Base-by-base conservation (phyloP, 345 rosid species). In the Citrus inodora region DNA sequence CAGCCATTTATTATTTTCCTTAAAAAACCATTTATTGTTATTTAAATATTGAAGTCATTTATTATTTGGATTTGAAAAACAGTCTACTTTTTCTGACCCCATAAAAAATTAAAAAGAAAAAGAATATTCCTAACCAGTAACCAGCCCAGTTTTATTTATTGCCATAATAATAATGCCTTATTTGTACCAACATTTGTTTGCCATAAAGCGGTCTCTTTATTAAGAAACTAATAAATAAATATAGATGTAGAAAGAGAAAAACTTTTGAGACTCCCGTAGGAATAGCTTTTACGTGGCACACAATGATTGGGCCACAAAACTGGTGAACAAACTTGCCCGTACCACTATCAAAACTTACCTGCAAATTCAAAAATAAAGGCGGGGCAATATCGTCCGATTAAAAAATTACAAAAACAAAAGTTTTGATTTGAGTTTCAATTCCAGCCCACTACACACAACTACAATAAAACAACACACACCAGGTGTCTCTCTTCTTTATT, bases 321-420 rank as follows among this genome's bases (percentile, higher is more conserved):
- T 4, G 64, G 56, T 24, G 28, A 61, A 16, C 59, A 53, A n/a
- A 68, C 46, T 35, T 22, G 1, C 58, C 63, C 56, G 61, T 76
- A 24, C 1, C 64, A 11, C 6, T 24, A 9, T 9, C 35, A 28
- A n/a, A 60, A 8, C 67, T 32, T 11, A 17, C 56, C 42, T 5
- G 75, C 65, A 70, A 81, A 67, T 81, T 81, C 75, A 73, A 81
- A 81, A 58, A 33, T 24, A 35, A 8, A 75, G 27, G 67, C 71
- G 67, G 80, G 84, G 81, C 76, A 82, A 74, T 67, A 59, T 67
- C 5, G 84, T 82, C 74, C 78, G 55, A 51, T 2, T 28, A 11
- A 3, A 38, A 37, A 55, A n/a, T 19, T 46, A 13, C 14, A 11
- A 46, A 46, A 32, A 27, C 7, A 1, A 4, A 33, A 14, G 48